phyloP scores from a whole-genome alignment of 495 filamentous ascomycete species.

The Lasiosphaeria hispida region DNA sequence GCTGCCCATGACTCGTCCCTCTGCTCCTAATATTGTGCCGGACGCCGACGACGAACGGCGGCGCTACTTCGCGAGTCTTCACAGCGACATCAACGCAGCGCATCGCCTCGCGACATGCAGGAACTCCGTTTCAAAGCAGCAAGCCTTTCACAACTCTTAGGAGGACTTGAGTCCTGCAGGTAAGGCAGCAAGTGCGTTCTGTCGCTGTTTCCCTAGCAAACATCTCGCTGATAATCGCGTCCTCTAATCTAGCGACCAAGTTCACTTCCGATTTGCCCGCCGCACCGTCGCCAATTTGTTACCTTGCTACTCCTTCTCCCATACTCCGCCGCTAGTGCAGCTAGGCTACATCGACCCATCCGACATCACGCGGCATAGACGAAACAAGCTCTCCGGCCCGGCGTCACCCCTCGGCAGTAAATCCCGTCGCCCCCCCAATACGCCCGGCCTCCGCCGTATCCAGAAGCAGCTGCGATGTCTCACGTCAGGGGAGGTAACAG shows the following conservation, averaged over 20 bases:
- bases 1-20: too few relatives aligned
- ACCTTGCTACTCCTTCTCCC: constrained; percentile 3
- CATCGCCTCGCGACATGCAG: constrained; percentile 2
- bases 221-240: not conserved
- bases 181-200: not conserved
- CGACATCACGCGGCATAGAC: not conserved
- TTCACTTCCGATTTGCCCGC: constrained; percentile 2
- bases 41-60: constrained; percentile 3
- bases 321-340: not conserved
- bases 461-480: constrained; percentile 7
- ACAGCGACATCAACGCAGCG: constrained; percentile 2
- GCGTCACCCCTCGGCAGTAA: too few relatives aligned
- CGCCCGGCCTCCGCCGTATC: constrained; percentile 1
- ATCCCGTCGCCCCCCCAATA: not conserved
- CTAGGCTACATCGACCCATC: constrained; percentile 6
- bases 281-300: constrained; percentile 1
- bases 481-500: not conserved
- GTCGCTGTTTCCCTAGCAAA: constrained; percentile 3
- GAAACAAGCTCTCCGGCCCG: constrained; percentile 1
- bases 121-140: constrained; percentile 1
- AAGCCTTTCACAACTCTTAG: not conserved
- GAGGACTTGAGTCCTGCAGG: not conserved
- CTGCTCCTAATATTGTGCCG: constrained; percentile 3
- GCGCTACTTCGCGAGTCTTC: constrained; percentile 2
- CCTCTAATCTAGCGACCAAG: not conserved